Conservation (phyloP, 164 flowering plant genomes). For the Vitis vinifera region ASM3070453v1 NC_081810.1:3392001-3392500, state of each 20-base stretch:
- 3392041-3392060: too few relatives aligned
- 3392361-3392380: not conserved
- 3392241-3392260: not conserved
- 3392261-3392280: conserved; percentile 2
- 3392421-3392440: not conserved
- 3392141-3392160: not conserved
- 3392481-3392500: not conserved
- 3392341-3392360: not conserved
- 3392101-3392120: not conserved
- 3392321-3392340: not conserved
- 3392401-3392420: not conserved
- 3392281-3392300: not conserved
- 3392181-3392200: conserved; percentile 11
- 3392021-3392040: too few relatives aligned
- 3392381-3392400: conserved; percentile 9
- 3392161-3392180: not conserved
- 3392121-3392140: not conserved
- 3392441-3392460: conserved; percentile 1
- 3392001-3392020: not conserved
- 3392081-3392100: not conserved
- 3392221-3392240: not conserved
- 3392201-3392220: not conserved
- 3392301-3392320: conserved; percentile 6
- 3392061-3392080: not conserved
- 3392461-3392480: conserved; percentile 5